phyloP scores from a whole-genome alignment of 208 protist genomes.

The Wallacemonas sp. region DNA sequence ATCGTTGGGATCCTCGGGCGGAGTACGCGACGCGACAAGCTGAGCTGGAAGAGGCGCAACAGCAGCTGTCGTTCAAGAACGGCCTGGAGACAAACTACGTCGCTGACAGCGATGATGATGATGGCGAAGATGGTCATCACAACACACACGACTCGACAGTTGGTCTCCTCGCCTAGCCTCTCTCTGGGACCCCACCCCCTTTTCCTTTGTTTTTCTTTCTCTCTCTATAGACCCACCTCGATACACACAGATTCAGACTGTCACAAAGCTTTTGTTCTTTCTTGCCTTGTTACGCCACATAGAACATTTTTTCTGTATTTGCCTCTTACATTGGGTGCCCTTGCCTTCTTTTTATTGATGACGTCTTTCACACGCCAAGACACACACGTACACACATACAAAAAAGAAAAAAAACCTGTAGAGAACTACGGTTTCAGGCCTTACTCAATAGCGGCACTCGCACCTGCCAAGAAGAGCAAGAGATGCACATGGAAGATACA shows the following conservation, averaged over 20 bases:
- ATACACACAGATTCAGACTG: constrained; percentile 13
- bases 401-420: no score
- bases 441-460: no score
- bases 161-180: not conserved
- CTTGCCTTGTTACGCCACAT: no score
- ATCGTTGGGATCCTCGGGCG: constrained; percentile 20
- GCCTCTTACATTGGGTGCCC: no score
- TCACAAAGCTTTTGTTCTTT: no score
- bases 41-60: constrained; percentile 6
- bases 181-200: not conserved
- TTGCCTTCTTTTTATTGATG: no score
- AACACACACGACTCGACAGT: not conserved
- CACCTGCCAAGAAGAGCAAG: no score
- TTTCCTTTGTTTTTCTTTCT: constrained; percentile 5
- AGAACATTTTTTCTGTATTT: no score
- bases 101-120: not conserved
- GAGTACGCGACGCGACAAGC: constrained; percentile 18
- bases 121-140: not conserved
- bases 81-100: not conserved
- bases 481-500: no score
- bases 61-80: not conserved
- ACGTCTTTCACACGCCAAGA: no score
- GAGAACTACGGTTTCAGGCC: no score
- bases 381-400: no score
- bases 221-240: not conserved